phyloP scores from a whole-genome alignment of 805 yeast species.

The Starmerella asiatica region DNA sequence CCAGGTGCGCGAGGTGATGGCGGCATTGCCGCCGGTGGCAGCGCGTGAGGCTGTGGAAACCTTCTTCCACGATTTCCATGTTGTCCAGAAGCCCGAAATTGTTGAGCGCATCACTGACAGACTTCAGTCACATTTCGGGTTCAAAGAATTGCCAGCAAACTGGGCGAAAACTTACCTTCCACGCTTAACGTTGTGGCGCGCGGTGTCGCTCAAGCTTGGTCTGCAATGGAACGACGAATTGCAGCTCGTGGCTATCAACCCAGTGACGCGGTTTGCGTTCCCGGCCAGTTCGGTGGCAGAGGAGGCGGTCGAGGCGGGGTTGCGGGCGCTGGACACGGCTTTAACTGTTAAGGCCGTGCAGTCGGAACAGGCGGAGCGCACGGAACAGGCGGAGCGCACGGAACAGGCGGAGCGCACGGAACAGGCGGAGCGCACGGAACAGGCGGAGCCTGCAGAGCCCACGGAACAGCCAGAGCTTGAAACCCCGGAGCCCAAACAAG shows the following conservation, averaged over 20 bases:
- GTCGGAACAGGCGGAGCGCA: neutral
- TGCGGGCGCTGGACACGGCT: slow-evolving; percentile 16
- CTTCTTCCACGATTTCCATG: slow-evolving; percentile 20
- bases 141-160: slow-evolving; percentile 33
- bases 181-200: slow-evolving; percentile 39
- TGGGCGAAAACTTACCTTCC: slow-evolving; percentile 30
- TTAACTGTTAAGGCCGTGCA: neutral
- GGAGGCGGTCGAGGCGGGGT: slow-evolving; percentile 41
- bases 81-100: slow-evolving; percentile 37
- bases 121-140: slow-evolving; percentile 52
- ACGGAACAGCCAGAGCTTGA: neutral
- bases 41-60: neutral
- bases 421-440: slow-evolving; percentile 1
- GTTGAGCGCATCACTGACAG: slow-evolving; percentile 28
- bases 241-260: slow-evolving; percentile 58
- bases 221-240: slow-evolving; percentile 57
- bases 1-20: slow-evolving; percentile 40
- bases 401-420: neutral
- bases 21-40: slow-evolving; percentile 32
- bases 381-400: neutral
- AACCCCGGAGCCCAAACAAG: neutral
- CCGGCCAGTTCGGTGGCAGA: slow-evolving; percentile 56
- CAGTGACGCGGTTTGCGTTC: slow-evolving; percentile 59
- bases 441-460: neutral
- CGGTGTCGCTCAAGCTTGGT: slow-evolving; percentile 65